Base-by-base conservation (phyloP, 768 basidiomycete species). In the Lyophyllum decastes region DNA sequence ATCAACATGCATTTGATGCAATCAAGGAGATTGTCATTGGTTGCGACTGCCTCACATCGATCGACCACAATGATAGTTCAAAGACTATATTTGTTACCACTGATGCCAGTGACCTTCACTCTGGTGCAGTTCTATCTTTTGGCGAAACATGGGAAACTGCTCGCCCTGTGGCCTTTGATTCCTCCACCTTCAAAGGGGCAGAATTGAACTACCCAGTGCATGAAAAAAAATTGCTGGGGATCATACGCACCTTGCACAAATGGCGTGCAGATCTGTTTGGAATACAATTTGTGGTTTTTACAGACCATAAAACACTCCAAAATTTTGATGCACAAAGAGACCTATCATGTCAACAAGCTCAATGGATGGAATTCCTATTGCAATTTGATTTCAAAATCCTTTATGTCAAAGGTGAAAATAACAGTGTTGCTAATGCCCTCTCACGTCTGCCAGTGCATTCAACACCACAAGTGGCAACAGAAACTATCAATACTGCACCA, bases 11-110 rank as follows among this genome's bases (percentile, higher is more conserved):
- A 0, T 75, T 75, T 52, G 54, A 69, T 1, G 54, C 53, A 0
- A 68, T 76, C n/a, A 76, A 75, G 41, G 10, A 57, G 0, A 46
- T 74, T 1, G 72, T 75, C 0, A 33, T 63, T 10, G 57, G 65
- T 14, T 34, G 55, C 2, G 61, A 67, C 0, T 74, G 70, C 49
- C 24, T 58, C 0, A 65, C 25, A 56, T 66, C 10, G 7, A 47
- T 47, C 25, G 46, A 47, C 25, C 25, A 47, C 46, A 22, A 47
- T 17, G 22, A 22, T 55, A 61, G 4, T 44, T 61, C 0, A 69
- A 72, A 46, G 38, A 57, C 3, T 70, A 40, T 76, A 33, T 74
- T 70, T 43, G 64, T 76, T 0, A 70, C 71, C 2, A 24, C 22
- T 26, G 25, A 47, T 26, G 46, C 46, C 10, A 24, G 22, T 12